Evolutionary conservation across 1,139 yeast species (phyloP), one percentile per base, ranked within the genome.

Genomic region (Pichia norvegensis): DNA sequence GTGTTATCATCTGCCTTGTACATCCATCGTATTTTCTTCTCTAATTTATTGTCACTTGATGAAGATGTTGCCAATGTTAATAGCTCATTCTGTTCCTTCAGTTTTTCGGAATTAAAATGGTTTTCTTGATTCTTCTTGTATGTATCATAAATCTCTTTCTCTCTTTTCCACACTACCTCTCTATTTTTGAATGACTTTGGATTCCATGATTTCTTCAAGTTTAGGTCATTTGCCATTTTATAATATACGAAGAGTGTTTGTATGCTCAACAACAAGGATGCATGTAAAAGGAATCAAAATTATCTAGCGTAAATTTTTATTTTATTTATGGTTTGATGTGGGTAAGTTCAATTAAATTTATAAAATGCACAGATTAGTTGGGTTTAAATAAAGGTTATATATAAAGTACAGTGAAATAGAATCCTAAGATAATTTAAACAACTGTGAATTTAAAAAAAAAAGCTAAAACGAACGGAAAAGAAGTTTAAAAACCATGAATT

Each of bases 121-220:
- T 51, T 79, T 79, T 81, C 81, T 49, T 79, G 73, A 38, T 82
- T 78, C 57, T 76, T 75, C 56, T 78, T 76, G 46, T 82, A 76
- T 59, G 87, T 95, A 29, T 77, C 76, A 10, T 87, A 67, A 21
- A 85, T 81, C 44, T 81, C 82, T 58, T 87, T 90, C 60, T 92
- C 97, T 47, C 72, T 74, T 55, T 80, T 73, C 95, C 95, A 85
- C 31, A 90, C 92, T 60, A 81, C 84, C 55, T 81, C 82, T 65
- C 84, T 90, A 69, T 92, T 92, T 65, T 85, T 85, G 57, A 85
- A 70, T 43, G 86, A 70, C 38, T 85, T 90, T 4, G 97, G 97
- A 63, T 90, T 88, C 97, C 97, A 92, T 49, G 97, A 90, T 64
- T 92, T 92, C 66, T 90, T 84, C 48, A 88, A 66, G 62, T 90